phyloP scores from a whole-genome alignment of 192 early-diverging fungal species.

The Funneliformis mosseae region DNA sequence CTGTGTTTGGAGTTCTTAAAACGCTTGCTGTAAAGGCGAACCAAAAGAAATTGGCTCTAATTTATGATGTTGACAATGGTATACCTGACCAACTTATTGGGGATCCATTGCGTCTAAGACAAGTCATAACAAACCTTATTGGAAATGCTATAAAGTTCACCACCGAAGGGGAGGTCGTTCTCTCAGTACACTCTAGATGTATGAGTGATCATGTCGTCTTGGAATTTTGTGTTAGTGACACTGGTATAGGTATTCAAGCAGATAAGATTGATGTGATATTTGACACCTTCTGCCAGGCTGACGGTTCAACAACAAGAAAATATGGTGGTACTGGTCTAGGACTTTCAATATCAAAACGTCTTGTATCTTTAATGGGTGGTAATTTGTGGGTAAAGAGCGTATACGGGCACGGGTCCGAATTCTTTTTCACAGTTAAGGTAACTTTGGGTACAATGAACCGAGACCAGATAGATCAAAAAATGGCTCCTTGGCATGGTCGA shows the following conservation, averaged over 20 bases:
- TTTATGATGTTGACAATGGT: slow-evolving; percentile 65
- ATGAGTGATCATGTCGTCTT: slow-evolving; percentile 54
- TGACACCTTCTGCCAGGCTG: slow-evolving; percentile 82
- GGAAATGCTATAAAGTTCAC: slow-evolving; percentile 91
- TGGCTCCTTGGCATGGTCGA: slow-evolving; percentile 63
- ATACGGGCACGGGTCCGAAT: slow-evolving; percentile 73
- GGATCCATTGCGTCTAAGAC: slow-evolving; percentile 73
- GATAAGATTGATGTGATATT: slow-evolving; percentile 79
- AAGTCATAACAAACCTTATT: slow-evolving; percentile 82
- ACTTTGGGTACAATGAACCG: slow-evolving; percentile 42
- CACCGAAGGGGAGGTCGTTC: slow-evolving; percentile 66
- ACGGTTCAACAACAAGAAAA: slow-evolving; percentile 78
- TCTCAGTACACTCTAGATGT: slow-evolving; percentile 52
- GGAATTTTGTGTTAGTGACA: slow-evolving; percentile 73
- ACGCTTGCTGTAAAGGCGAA: slow-evolving; percentile 72
- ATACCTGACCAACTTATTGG: slow-evolving; percentile 74
- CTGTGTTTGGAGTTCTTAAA: slow-evolving; percentile 69
- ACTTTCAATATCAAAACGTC: slow-evolving; percentile 77
- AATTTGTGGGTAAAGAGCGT: slow-evolving; percentile 76
- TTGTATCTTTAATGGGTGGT: slow-evolving; percentile 79
- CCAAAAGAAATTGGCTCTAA: slow-evolving; percentile 73
- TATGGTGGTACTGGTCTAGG: slow-evolving; percentile 89
- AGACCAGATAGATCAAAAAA: slow-evolving; percentile 51
- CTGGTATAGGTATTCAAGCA: slow-evolving; percentile 82
- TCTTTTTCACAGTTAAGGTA: slow-evolving; percentile 73